These are phyloP conservation scores for Linum trigynum DNA, from an alignment of 345 rosid genomes.

Conservation along the genomic window DNA sequence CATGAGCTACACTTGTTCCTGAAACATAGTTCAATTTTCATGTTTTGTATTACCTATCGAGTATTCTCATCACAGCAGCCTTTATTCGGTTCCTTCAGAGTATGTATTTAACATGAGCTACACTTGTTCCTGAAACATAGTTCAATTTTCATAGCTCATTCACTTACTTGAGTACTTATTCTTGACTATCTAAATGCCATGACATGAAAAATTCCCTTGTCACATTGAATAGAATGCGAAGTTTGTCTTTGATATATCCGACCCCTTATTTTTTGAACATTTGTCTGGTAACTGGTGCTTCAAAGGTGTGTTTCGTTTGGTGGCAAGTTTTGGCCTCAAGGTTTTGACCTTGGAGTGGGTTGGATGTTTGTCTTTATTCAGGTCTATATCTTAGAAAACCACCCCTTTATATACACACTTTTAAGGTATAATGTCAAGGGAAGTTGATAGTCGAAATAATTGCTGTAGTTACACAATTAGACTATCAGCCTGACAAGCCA, in stretches of 20 bases:
- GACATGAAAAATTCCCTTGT: not conserved
- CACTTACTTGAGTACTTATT: too few relatives aligned
- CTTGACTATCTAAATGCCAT: too few relatives aligned
- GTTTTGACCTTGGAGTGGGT: not conserved
- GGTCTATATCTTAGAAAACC: not conserved
- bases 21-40: not conserved
- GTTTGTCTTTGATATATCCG: not conserved
- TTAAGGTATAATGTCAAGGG: too few relatives aligned
- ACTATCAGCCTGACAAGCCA: too few relatives aligned
- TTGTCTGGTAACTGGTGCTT: not conserved
- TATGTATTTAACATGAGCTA: not conserved
- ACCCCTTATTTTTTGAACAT: not conserved
- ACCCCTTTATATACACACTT: too few relatives aligned
- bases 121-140: not conserved
- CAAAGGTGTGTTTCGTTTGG: not conserved
- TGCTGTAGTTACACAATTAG: too few relatives aligned
- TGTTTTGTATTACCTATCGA: not conserved
- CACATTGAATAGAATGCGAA: not conserved
- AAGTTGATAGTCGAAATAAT: too few relatives aligned
- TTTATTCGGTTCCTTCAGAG: not conserved
- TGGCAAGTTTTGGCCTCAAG: not conserved
- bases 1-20: not conserved
- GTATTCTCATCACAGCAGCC: constrained; percentile 11
- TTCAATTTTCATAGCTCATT: not conserved
- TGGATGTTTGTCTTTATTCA: not conserved